A percentile compares a stretch with the other conserved stretches of the same genome.
Evolutionary conservation across 2,329 filamentous ascomycete species (phyloP).

Genomic region (Ascochyta fabae): DNA sequence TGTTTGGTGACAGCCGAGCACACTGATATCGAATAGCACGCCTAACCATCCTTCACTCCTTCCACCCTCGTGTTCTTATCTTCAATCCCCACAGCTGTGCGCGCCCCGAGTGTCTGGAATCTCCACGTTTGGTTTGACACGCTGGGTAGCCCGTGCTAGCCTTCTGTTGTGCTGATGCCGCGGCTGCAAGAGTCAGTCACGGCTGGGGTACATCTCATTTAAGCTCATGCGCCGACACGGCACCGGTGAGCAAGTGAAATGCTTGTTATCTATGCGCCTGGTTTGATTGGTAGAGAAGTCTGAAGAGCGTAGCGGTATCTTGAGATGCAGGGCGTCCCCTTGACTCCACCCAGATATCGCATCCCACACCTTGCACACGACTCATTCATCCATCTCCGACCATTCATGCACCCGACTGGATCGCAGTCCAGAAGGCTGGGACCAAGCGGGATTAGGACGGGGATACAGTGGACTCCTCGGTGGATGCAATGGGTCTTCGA

Average conservation of each 20-base stretch:
- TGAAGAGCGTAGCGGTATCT: neutral
- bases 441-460: constrained; percentile 3
- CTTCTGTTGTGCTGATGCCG: neutral
- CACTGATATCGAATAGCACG: neutral
- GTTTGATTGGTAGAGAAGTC: neutral
- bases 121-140: neutral
- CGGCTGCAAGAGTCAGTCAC: neutral
- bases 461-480: neutral
- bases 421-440: constrained; percentile 5
- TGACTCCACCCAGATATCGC: neutral
- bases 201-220: neutral
- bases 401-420: constrained; percentile 9
- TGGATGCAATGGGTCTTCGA: too few relatives aligned
- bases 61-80: constrained; percentile 15
- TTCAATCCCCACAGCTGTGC: constrained; percentile 8
- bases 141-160: neutral
- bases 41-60: neutral
- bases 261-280: constrained; percentile 6
- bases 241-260: constrained; percentile 14
- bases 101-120: neutral
- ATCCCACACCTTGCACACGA: neutral
- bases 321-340: constrained; percentile 5
- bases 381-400: neutral
- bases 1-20: neutral
- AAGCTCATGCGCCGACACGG: constrained; percentile 13